These are phyloP conservation scores for Penicillium desertorum DNA, from an alignment of 495 filamentous ascomycete genomes.

Conservation along the genomic window DNA sequence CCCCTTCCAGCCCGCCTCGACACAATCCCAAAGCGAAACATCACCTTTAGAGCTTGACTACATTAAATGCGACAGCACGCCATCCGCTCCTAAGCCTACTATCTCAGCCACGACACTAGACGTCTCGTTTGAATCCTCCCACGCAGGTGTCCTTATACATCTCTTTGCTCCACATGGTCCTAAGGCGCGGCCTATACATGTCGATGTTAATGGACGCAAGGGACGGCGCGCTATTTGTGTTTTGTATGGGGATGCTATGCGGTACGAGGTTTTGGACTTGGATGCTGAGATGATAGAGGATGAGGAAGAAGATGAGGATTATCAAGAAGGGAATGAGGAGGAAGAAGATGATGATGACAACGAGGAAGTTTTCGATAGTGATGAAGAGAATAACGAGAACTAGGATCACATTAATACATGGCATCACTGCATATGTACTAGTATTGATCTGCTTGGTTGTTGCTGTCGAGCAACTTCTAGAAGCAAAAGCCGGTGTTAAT, in stretches of 20 bases:
- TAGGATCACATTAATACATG: neutral
- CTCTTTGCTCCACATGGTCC: conserved; percentile 36
- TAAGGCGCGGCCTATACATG: conserved; percentile 43
- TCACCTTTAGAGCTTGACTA: conserved; percentile 22
- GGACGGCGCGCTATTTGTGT: conserved; percentile 56
- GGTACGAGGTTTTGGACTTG: conserved; percentile 58
- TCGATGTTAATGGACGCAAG: conserved; percentile 56
- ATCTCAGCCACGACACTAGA: conserved; percentile 26
- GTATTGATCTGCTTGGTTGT: too few species aligned
- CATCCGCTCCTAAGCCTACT: conserved; percentile 18
- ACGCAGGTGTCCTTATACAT: conserved; percentile 31
- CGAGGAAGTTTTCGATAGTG: conserved; percentile 6
- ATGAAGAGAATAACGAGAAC: conserved; percentile 4
- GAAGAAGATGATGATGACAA: conserved; percentile 5
- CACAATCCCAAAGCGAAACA: conserved; percentile 1
- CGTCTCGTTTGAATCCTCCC: conserved; percentile 13
- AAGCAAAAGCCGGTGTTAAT: too few species aligned
- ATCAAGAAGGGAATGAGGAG: conserved; percentile 21
- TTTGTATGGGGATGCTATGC: conserved; percentile 53
- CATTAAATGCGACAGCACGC: conserved; percentile 14
- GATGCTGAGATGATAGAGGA: conserved; percentile 47
- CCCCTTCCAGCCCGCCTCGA: conserved; percentile 30
- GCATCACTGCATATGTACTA: too few species aligned
- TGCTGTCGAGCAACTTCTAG: too few species aligned
- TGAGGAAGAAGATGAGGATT: conserved; percentile 27